Evolutionary conservation across 805 yeast genomes (phyloP).

Genomic region (Starmerella stigmatis): DNA sequence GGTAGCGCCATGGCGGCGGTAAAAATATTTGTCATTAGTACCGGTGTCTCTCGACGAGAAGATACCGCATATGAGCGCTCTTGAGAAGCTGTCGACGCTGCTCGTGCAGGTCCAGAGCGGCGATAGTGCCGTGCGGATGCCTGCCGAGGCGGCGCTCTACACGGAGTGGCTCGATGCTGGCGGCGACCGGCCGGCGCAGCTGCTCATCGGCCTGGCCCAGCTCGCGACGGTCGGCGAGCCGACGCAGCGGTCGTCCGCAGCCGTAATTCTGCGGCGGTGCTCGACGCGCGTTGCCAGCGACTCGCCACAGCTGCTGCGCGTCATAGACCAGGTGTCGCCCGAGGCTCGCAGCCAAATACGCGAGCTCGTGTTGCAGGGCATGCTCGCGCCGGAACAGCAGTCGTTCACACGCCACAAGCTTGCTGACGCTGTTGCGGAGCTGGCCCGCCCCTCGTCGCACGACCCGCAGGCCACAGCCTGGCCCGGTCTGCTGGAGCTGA

Average conservation of each 20-base stretch:
- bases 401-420: slow-evolving; percentile 78
- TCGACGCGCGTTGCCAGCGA: slow-evolving; percentile 48
- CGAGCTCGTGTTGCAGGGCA: slow-evolving; percentile 58
- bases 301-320: slow-evolving; percentile 59
- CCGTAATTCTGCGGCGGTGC: slow-evolving; percentile 80
- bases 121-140: slow-evolving; percentile 61
- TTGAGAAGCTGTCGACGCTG: slow-evolving; percentile 31
- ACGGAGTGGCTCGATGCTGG: slow-evolving; percentile 57
- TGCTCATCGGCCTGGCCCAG: slow-evolving; percentile 70
- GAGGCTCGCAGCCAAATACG: slow-evolving; percentile 55
- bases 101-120: slow-evolving; percentile 64
- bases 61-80: slow-evolving; percentile 14
- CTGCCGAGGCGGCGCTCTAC: slow-evolving; percentile 66
- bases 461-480: slow-evolving; percentile 40
- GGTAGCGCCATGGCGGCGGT: slow-evolving; percentile 1
- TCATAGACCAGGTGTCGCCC: slow-evolving; percentile 58
- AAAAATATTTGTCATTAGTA: slow-evolving; percentile 9
- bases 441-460: slow-evolving; percentile 43
- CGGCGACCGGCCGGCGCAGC: slow-evolving; percentile 50
- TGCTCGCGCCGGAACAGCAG: slow-evolving; percentile 49
- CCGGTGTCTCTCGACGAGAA: background rate
- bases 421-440: slow-evolving; percentile 88
- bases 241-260: slow-evolving; percentile 55
- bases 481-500: slow-evolving; percentile 69
- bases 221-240: slow-evolving; percentile 56